Base-by-base conservation (phyloP, 2,329 filamentous ascomycete species). In the Pyrenochaeta sp. region DNA sequence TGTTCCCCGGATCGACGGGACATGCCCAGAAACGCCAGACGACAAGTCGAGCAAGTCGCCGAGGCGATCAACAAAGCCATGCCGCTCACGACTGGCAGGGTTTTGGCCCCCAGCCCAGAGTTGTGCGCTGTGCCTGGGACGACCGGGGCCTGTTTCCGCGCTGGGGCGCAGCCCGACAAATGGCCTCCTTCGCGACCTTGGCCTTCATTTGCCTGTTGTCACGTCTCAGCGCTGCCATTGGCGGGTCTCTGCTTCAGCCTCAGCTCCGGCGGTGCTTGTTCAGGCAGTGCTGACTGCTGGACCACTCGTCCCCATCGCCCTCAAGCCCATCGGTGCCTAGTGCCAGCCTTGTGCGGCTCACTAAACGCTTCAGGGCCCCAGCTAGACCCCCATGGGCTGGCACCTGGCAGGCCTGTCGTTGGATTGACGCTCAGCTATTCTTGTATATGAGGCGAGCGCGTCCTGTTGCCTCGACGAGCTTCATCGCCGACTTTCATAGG, bases 381-480 rank as follows among this genome's bases (percentile, higher is more conserved):
- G 18, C 31, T 34, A 14, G 18, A 13, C 27, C 19, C 7, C n/a
- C 17, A 28, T 28, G 26, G 29, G 11, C 17, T 19, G 29, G 14
- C 14, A 31, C 20, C 24, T 19, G 42, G 19, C 43, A 30, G 37
- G 35, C 41, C 48, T 42, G 34, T 19, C 22, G 23, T 30, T 22
- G 30, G 19, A 35, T 32, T 17, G 27, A 20, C 35, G 36, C 32
- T 11, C 32, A 37, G 23, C 15, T 36, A 32, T 32, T 41, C 30
- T 36, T 26, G 26, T 49, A 37, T 42, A 36, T 49, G 24, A 44
- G 20, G 27, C 30, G 29, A 35, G 37, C 35, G 35, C 19, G n/a
- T 39, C 34, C 45, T 42, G 45, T 20, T 23, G 41, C 35, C 45
- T 43, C 7, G n/a, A 28, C 21, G 35, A 28, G 35, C 45, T 37